Conservation (phyloP, 495 filamentous ascomycete species). For the Podospora appendiculata region DNA sequence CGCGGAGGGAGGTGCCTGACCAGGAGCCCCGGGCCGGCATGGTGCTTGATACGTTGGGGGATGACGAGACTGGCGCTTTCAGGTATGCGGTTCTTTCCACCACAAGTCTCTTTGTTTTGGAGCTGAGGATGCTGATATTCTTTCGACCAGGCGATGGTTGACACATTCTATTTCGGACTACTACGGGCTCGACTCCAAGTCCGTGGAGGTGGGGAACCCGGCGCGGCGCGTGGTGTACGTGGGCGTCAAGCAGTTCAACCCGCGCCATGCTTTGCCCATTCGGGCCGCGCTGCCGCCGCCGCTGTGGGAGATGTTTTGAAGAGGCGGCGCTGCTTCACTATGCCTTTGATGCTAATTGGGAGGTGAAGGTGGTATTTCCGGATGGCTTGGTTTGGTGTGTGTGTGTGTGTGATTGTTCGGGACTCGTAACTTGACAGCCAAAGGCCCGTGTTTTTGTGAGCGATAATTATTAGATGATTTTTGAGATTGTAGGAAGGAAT, state of each 20-base stretch:
- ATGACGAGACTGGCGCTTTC: conserved; percentile 70
- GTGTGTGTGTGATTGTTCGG: too few relatives aligned
- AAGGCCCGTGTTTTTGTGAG: too few relatives aligned
- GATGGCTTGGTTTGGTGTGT: too few relatives aligned
- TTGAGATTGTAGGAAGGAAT: too few relatives aligned
- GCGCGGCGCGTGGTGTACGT: conserved; percentile 82
- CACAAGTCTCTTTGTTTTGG: neutral
- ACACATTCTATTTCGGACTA: conserved; percentile 89
- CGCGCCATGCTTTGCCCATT: neutral
- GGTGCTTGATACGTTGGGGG: conserved; percentile 67
- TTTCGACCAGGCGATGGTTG: conserved; percentile 65
- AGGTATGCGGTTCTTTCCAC: conserved; percentile 49
- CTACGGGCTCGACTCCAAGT: conserved; percentile 84
- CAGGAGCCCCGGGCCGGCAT: conserved; percentile 40
- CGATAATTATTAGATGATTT: too few relatives aligned
- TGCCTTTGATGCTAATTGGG: neutral
- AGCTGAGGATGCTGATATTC: too few relatives aligned
- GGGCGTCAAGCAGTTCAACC: conserved; percentile 47
- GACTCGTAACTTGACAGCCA: too few relatives aligned
- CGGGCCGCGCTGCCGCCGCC: conserved; percentile 17
- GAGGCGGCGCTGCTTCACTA: neutral
- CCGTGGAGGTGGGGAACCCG: conserved; percentile 67
- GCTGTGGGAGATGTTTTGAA: conserved; percentile 26
- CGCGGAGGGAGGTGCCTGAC: conserved; percentile 55
- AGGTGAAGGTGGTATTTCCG: too few relatives aligned